Evolutionary conservation across 352 stramenopile genomes (phyloP), one percentile per base, ranked within the genome.

Genomic region (Globisporangium cederbergense): DNA sequence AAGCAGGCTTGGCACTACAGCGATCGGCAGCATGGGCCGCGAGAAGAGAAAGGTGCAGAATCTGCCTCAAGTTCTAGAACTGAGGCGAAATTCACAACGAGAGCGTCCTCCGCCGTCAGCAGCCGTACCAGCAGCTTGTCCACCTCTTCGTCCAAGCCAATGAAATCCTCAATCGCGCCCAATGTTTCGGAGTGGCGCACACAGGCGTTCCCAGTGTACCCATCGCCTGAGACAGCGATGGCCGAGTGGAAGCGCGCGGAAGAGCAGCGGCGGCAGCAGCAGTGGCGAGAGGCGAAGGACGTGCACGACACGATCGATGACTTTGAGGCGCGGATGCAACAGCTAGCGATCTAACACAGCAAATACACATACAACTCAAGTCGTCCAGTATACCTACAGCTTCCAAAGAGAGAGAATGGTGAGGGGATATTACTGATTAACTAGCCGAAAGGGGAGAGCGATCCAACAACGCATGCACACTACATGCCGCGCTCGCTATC

Each of bases 151-250:
- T 9, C 20, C 32, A 46, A 40, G 13, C 46, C 65, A 28, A 65
- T 56, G 3, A 75, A 80, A 58, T 75, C 71, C 50, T 71, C 68
- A 10, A 57, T 84, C 34, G 68, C 71, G 14, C 62, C 66, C 3
- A 75, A 81, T 34, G 60, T 84, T 1, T 78, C 69, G 13, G 74
- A 81, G 28, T 81, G 76, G 74, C 69, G 75, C 8, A 69, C 68
- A 9, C 74, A 84, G 72, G 36, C 65, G 36, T 68, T 49, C 9
- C 46, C 76, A 16, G 59, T 63, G 4, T 63, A 68, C 28, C 28
- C 54, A 10, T 60, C 36, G 1, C 11, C 34, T 1, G 47, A 68
- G 11, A 60, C 62, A 4, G 28, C 64, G 40, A 45, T 16, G 32
- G 34, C 36, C 22, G 52, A 66, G 18, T 38, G 55, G n/a, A 53